Percentiles rank a stretch among this genome's conserved stretches.
phyloP scores from a whole-genome alignment of 371 early-diverging fungal genomes.

The Mucor sp. region DNA sequence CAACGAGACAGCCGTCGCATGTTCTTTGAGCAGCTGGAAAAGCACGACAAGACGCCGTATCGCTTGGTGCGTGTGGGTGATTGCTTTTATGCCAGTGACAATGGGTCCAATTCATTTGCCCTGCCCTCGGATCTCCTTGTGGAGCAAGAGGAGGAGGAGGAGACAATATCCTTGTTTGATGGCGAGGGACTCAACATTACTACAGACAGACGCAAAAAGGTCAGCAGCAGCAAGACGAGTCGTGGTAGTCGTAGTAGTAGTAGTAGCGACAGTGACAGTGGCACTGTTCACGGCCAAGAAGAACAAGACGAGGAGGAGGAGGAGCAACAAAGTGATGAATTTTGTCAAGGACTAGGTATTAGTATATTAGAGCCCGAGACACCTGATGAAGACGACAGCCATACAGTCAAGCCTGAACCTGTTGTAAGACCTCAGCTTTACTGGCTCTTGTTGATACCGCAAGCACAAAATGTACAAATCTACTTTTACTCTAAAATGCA shows the following conservation, averaged over 20 bases:
- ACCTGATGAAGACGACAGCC: conserved; percentile 17
- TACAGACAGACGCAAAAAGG: neutral
- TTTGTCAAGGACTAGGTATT: conserved; percentile 52
- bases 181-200: conserved; percentile 24
- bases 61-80: conserved; percentile 57
- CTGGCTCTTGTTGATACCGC: conserved; percentile 72
- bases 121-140: neutral
- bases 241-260: too few relatives aligned
- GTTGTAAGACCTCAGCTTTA: conserved; percentile 40
- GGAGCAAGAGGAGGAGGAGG: neutral
- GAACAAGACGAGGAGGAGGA: neutral
- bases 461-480: conserved; percentile 57
- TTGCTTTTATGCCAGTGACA: conserved; percentile 65
- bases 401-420: neutral
- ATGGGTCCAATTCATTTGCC: conserved; percentile 14
- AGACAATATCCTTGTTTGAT: conserved; percentile 4
- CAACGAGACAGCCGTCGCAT: conserved; percentile 50
- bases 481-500: conserved; percentile 70
- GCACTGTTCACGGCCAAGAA: neutral
- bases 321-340: conserved; percentile 35
- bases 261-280: neutral
- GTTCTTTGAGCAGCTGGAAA: conserved; percentile 63
- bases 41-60: conserved; percentile 51
- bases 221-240: neutral
- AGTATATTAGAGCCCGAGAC: conserved; percentile 40